Percentiles rank a stretch among this genome's conserved stretches.
These are phyloP conservation scores for Aplosporella prunicola DNA, from an alignment of 2,329 filamentous ascomycete genomes.

Conservation along the genomic window DNA sequence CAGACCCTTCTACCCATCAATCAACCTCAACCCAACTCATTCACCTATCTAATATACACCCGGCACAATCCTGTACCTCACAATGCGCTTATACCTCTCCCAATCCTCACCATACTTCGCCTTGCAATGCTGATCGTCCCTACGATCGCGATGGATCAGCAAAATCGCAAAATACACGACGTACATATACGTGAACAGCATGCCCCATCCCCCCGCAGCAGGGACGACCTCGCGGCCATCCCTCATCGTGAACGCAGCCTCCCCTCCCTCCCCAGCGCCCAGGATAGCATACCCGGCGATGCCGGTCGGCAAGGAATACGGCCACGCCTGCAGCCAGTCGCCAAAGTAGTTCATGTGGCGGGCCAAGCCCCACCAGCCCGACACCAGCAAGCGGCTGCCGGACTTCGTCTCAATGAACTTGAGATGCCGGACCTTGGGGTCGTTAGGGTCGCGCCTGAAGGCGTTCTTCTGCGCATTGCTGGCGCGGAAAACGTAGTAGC, in stretches of 20 bases:
- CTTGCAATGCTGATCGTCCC: conserved; percentile 84
- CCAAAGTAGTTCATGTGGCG: conserved; percentile 94
- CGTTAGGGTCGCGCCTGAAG: conserved; percentile 78
- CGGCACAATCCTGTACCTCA: conserved; percentile 74
- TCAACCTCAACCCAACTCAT: no score
- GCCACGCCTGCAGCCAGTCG: conserved; percentile 90
- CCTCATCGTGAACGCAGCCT: conserved; percentile 13
- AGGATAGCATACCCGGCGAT: conserved; percentile 70
- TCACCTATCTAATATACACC: conserved; percentile 88
- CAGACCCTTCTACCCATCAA: no score
- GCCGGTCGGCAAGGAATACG: conserved; percentile 79
- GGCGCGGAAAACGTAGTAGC: conserved; percentile 86
- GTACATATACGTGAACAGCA: conserved; percentile 89
- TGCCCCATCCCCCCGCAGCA: conserved; percentile 70
- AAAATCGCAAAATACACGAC: conserved; percentile 83
- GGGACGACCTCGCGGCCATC: conserved; percentile 46
- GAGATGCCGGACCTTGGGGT: conserved; percentile 69
- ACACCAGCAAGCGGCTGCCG: conserved; percentile 70
- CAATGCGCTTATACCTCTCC: conserved; percentile 75
- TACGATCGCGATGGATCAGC: conserved; percentile 72
- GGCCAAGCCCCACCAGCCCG: conserved; percentile 87
- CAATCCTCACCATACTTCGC: conserved; percentile 89
- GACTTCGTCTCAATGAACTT: conserved; percentile 76
- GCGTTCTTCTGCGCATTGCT: conserved; percentile 90
- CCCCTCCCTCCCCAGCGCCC: conserved; percentile 22